A percentile compares a stretch with the other conserved stretches of the same genome.
phyloP scores from a whole-genome alignment of 495 filamentous ascomycete species.

The Aspergillus haitiensis region DNA sequence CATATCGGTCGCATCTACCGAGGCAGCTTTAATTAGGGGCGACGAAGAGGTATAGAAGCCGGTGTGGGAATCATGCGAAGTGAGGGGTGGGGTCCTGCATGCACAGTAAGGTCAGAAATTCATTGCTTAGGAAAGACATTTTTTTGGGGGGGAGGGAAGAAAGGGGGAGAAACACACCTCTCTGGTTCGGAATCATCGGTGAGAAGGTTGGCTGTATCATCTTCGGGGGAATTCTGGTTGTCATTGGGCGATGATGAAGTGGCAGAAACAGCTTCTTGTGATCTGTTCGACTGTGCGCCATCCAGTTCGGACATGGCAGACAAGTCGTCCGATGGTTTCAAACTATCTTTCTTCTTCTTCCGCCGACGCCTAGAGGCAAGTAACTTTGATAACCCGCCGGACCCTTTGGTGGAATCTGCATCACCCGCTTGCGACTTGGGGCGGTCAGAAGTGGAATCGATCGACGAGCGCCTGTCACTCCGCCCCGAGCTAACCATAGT shows the following conservation, averaged over 20 bases:
- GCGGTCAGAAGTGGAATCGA: conserved; percentile 44
- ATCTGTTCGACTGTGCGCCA: conserved; percentile 27
- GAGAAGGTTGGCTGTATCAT: conserved; percentile 55
- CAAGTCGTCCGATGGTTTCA: conserved; percentile 33
- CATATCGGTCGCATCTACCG: conserved; percentile 36
- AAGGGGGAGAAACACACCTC: conserved; percentile 52
- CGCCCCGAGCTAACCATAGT: conserved; percentile 35
- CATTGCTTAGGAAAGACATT: too few relatives aligned
- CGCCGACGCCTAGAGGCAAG: conserved; percentile 49
- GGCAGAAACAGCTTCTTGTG: conserved; percentile 28
- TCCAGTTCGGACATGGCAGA: conserved; percentile 23
- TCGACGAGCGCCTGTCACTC: conserved; percentile 47
- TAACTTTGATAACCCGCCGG: conserved; percentile 54
- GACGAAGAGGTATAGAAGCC: conserved; percentile 82
- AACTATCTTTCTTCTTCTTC: conserved; percentile 43
- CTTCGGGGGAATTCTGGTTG: conserved; percentile 23
- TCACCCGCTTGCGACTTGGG: conserved; percentile 46
- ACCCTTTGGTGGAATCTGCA: conserved; percentile 37
- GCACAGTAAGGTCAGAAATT: conserved; percentile 22
- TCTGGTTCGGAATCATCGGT: conserved; percentile 72
- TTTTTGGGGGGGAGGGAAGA: conserved; percentile 14
- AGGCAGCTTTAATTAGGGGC: conserved; percentile 66
- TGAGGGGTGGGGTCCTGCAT: conserved; percentile 60
- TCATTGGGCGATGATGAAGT: conserved; percentile 35
- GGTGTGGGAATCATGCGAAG: conserved; percentile 72